Conservation (phyloP, 495 filamentous ascomycete genomes). For the Penicillium maclennaniae region DNA sequence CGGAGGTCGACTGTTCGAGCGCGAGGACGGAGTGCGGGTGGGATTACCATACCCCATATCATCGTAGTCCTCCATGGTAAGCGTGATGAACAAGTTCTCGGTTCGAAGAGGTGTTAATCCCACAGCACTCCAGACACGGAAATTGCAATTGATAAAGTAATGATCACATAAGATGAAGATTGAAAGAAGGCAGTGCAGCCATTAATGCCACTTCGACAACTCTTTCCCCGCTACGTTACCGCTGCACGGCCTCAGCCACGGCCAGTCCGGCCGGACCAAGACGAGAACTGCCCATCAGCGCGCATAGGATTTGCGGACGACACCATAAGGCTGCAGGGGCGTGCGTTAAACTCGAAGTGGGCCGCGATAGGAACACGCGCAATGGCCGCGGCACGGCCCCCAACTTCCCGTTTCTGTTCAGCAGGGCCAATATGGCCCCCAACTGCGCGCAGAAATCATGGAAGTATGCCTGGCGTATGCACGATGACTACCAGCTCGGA, state of each 20-base stretch:
- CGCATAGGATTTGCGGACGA: conserved; percentile 5
- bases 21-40: conserved; percentile 34
- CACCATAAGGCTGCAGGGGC: conserved; percentile 27
- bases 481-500: conserved; percentile 5
- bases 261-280: conserved; percentile 7
- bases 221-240: neutral
- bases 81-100: neutral
- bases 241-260: conserved; percentile 8
- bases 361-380: conserved; percentile 11
- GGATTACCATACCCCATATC: conserved; percentile 25
- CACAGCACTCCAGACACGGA: neutral
- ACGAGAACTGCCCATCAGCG: neutral
- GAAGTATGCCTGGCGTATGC: conserved; percentile 4
- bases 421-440: neutral
- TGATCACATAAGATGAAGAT: neutral
- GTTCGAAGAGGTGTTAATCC: neutral
- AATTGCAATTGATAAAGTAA: conserved; percentile 1
- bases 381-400: conserved; percentile 13
- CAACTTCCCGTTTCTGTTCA: conserved; percentile 11
- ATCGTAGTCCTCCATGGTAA: conserved; percentile 34
- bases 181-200: conserved; percentile 1
- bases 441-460: conserved; percentile 3
- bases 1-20: conserved; percentile 35
- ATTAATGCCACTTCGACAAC: neutral
- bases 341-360: conserved; percentile 15